Percentiles rank a stretch among this genome's conserved stretches.
These are phyloP conservation scores for Backusella sp. DNA, from an alignment of 192 early-diverging fungal genomes.

Conservation along the genomic window DNA sequence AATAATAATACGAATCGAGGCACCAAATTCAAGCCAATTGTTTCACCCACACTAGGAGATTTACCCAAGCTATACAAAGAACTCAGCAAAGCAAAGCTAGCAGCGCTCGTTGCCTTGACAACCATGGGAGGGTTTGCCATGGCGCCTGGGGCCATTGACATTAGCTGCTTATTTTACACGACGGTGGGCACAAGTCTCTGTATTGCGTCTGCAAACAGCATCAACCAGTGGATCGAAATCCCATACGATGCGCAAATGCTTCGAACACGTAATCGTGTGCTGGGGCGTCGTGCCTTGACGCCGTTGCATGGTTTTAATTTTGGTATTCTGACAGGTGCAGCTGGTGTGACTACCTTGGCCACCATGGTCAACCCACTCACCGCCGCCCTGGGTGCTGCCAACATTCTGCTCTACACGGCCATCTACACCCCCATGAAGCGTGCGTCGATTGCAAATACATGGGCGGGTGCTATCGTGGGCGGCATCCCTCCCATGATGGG, in stretches of 20 bases:
- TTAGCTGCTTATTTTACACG: conserved; percentile 73
- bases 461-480: conserved; percentile 92
- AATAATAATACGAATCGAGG: conserved; percentile 5
- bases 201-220: conserved; percentile 84
- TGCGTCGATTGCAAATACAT: conserved; percentile 91
- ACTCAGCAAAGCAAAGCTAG: conserved; percentile 85
- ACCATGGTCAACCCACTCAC: conserved; percentile 86
- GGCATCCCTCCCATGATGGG: conserved; percentile 99
- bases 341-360: conserved; percentile 63
- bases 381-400: conserved; percentile 76
- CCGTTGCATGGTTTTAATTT: conserved; percentile 78
- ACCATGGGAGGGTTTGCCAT: conserved; percentile 95
- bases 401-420: conserved; percentile 86
- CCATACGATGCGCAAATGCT: conserved; percentile 98
- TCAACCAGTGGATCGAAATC: conserved; percentile 95
- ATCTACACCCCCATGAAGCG: conserved; percentile 96
- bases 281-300: conserved; percentile 77
- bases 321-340: conserved; percentile 65
- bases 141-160: conserved; percentile 67
- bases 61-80: conserved; percentile 61
- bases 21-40: conserved; percentile 39
- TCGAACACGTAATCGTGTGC: conserved; percentile 82
- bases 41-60: conserved; percentile 16
- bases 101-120: conserved; percentile 87
- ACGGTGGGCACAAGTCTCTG: conserved; percentile 87